Evolutionary conservation across 106 monocot species (phyloP), one percentile per base, ranked within the genome.

Genomic region (Agapanthus africanus): DNA sequence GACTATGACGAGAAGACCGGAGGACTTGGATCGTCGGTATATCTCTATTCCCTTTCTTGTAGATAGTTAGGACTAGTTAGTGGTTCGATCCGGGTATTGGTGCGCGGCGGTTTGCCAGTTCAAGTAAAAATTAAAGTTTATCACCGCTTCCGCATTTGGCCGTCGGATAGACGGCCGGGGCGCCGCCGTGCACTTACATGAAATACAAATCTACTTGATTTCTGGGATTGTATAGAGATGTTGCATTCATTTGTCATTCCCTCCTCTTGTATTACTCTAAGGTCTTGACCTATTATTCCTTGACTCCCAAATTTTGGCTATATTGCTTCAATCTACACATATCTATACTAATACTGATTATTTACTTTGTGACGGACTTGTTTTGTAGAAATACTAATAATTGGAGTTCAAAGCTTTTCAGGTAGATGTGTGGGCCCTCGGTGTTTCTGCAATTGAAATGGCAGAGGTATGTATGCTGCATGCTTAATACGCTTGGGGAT

Each of bases 351-450:
- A 50, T 18, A 30, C 33, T 60, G 60, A 60, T 60, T 14, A 14
- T 36, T 36, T 30, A 37, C 18, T 14, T 11, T 33, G 62, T 62
- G 16, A 36, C 15, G n/a, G 19, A 39, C 23, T 22, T 22, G 7
- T 38, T 37, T 21, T 39, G 64, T 39, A 64, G 19, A 64, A 38
- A 30, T 57, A 57, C 16, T 57, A 57, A 57, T 30, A n/a, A n/a
- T 57, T 57, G 14, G 31, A 31, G 19, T 19, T 35, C 61, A 35
- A 59, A 4, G 1, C 18, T 68, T 59, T 79, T 62, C 84, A 99
- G 97, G 97, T 99, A 16, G 97, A 99, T 78, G 97, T 99, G 22
- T 99, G 97, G 97, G 97, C 97, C 70, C 89, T 99, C 70, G 97
- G 97, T 79, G 85, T 99, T 41, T 90, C 97, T 51, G 97, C 97